Base-by-base conservation (phyloP, 306 rosid genomes). In the Dryas alaskensis region DNA sequence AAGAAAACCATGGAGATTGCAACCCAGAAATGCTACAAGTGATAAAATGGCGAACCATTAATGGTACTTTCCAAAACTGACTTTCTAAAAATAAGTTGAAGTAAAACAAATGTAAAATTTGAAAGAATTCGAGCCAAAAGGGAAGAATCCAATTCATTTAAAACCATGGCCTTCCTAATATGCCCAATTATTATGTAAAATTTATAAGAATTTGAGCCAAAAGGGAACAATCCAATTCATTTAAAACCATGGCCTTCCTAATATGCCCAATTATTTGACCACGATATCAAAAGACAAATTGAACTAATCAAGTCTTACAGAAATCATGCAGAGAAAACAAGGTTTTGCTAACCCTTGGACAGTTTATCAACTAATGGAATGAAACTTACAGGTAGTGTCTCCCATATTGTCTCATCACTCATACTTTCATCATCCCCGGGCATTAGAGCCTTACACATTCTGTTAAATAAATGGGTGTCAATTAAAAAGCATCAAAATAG, bases 1-100 rank as follows among this genome's bases (percentile, higher is more conserved):
- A 95, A 95, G 96, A 95, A 92, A 81, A 92, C 89, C 99, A 95
- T 95, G 73, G 98, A 92, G 79, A 95, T 90, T 63, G 98, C 99
- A 71, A 95, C 95, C 98, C 99, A 95, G 72, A 95, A 92, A 87
- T 95, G 98, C 99, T 95, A 82, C 80, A 77, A 70, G 80, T 42
- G 83, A 68, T 48, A 79, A 65, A 68, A 71, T 46, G 59, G 80
- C 71, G 70, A 76, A 67, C 76, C 53, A 76, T 60, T 72, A 47
- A 48, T 48, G 54, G 69, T 73, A 69, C 11, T 27, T 64, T 25
- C 39, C 40, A 12, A 51, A 31, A 63, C 19, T 5, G 11, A 40
- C 10, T 10, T 17, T 67, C n/a, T 25, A 37, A 13, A 50, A 8
- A 9, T n/a, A 14, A 12, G 47, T 0, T 22, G 22, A 22, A 22